Conservation (phyloP, 768 basidiomycete species). For the Dictyophora rubrovolvata region DNA sequence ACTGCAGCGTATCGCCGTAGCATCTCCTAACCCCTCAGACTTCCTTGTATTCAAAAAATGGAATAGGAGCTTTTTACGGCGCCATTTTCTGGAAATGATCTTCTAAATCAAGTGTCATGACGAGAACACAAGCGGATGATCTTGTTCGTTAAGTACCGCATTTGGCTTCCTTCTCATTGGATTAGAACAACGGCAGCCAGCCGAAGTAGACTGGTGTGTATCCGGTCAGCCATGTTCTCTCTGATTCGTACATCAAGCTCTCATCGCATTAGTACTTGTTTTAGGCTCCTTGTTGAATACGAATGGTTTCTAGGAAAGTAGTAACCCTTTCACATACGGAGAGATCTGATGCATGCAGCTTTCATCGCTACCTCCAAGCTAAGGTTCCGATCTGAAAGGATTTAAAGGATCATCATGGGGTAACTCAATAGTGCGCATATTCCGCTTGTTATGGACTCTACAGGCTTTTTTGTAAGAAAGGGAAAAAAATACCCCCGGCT, state of each 20-base stretch:
- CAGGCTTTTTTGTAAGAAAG: not conserved
- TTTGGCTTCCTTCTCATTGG: not conserved
- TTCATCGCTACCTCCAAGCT: no score
- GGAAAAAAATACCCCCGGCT: not conserved
- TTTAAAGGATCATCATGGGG: not conserved
- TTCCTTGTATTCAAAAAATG: not conserved
- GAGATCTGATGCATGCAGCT: no score
- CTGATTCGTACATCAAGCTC: not conserved
- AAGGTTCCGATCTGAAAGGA: not conserved
- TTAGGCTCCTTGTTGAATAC: not conserved
- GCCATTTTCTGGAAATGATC: not conserved
- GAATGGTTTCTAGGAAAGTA: no score
- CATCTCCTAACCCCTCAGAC: not conserved
- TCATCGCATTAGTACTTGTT: not conserved
- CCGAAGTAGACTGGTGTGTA: conserved; percentile 19
- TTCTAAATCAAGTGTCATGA: not conserved
- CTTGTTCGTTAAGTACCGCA: not conserved
- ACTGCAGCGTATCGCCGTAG: not conserved
- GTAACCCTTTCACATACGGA: no score
- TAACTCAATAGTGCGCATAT: not conserved
- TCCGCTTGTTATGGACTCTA: not conserved
- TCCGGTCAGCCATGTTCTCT: conserved; percentile 5
- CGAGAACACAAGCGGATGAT: not conserved
- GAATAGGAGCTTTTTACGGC: not conserved
- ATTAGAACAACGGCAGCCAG: conserved; percentile 17